Conservation (phyloP, 2,329 filamentous ascomycete species). For the Xylaria sp. region DNA sequence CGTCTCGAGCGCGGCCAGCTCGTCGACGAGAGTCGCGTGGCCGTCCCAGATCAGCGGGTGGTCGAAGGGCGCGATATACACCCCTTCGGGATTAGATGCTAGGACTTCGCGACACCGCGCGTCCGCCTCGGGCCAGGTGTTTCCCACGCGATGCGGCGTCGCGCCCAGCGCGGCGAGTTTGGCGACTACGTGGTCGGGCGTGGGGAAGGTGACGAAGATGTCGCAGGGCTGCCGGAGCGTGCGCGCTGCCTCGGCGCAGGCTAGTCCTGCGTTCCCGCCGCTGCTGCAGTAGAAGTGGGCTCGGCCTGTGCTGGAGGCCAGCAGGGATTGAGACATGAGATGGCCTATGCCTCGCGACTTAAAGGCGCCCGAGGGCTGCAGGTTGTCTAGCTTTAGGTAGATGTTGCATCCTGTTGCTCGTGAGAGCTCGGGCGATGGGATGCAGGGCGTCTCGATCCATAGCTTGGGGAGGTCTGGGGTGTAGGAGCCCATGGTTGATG, state of each 20-base stretch:
- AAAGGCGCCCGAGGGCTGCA: conserved; percentile 87
- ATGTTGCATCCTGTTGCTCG: conserved; percentile 79
- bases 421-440: conserved; percentile 73
- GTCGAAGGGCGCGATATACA: conserved; percentile 78
- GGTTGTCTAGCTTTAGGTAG: conserved; percentile 85
- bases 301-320: conserved; percentile 42
- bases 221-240: conserved; percentile 73
- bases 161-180: conserved; percentile 76
- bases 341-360: conserved; percentile 83
- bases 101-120: conserved; percentile 66
- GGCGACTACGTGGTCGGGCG: conserved; percentile 74
- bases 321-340: conserved; percentile 63
- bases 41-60: conserved; percentile 75
- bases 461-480: conserved; percentile 57
- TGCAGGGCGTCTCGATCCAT: conserved; percentile 77
- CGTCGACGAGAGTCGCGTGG: conserved; percentile 66
- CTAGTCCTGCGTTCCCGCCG: conserved; percentile 86
- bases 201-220: conserved; percentile 76
- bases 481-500: conserved; percentile 46
- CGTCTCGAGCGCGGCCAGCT: conserved; percentile 54
- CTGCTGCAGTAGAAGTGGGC: conserved; percentile 82
- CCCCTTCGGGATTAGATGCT: conserved; percentile 59
- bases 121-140: conserved; percentile 76
- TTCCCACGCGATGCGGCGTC: conserved; percentile 74
- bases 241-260: conserved; percentile 77